phyloP scores from a whole-genome alignment of 129 eudicot genomes.

The Flaveria robusta region DNA sequence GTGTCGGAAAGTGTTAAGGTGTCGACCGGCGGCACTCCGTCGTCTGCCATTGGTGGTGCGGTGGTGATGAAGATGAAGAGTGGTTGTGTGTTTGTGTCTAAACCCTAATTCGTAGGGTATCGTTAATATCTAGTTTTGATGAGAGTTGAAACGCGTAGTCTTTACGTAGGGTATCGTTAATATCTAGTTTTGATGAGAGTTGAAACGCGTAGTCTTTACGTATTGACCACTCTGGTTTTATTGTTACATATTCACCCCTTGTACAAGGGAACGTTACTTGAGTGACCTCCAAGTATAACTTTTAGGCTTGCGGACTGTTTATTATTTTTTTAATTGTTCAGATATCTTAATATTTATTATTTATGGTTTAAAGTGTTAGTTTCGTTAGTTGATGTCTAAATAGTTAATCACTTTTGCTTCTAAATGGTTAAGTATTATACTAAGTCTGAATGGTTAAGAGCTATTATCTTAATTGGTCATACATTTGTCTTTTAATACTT shows the following conservation, averaged over 20 bases:
- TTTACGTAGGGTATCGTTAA: neutral
- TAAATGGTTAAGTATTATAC: too few relatives aligned
- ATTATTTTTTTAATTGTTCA: too few relatives aligned
- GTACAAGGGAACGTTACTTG: neutral
- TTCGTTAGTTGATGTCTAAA: too few relatives aligned
- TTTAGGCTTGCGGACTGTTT: too few relatives aligned
- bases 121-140: neutral
- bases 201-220: neutral
- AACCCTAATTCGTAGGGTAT: conserved; percentile 16
- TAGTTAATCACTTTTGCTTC: too few relatives aligned
- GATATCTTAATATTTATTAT: too few relatives aligned
- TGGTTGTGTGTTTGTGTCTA: neutral
- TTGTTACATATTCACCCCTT: conserved; percentile 16
- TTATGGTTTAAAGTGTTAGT: too few relatives aligned
- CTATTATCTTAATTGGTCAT: too few relatives aligned
- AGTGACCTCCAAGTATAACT: neutral
- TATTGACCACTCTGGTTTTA: neutral
- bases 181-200: neutral
- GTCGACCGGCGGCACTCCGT: conserved; percentile 32
- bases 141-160: neutral
- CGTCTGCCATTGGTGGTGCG: conserved; percentile 42
- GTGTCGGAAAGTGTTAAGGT: conserved; percentile 42
- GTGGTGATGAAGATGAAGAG: neutral
- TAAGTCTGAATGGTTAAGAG: too few relatives aligned
- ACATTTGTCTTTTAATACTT: too few relatives aligned